Percentiles rank a stretch among this genome's conserved stretches.
Evolutionary conservation across 805 yeast genomes (phyloP).

Genomic region (Saccharomycopsis javanensis): DNA sequence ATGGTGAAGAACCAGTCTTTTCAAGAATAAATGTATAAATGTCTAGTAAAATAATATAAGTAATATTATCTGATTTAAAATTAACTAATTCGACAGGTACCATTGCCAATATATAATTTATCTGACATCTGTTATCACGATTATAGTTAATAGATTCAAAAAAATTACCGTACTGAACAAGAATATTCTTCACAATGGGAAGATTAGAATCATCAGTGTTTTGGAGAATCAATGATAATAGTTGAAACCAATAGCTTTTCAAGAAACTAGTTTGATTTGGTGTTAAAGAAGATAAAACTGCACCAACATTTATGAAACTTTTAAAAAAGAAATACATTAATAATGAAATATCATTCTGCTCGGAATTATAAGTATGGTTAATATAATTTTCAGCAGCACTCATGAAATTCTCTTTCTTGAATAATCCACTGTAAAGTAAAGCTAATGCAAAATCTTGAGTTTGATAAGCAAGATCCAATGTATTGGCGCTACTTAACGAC

Average conservation of each 20-base stretch:
- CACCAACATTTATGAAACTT: slow-evolving; percentile 11
- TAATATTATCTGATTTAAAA: slow-evolving; percentile 11
- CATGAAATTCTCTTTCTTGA: slow-evolving; percentile 14
- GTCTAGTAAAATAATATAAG: slow-evolving; percentile 12
- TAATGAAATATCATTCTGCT: slow-evolving; percentile 4
- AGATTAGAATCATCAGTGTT: slow-evolving; percentile 10
- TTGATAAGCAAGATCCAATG: slow-evolving; percentile 2
- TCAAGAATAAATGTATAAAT: slow-evolving; percentile 14
- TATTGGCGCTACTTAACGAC: neutral
- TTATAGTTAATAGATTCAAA: slow-evolving; percentile 3
- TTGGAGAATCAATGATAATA: slow-evolving; percentile 13
- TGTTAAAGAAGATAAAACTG: slow-evolving; percentile 4
- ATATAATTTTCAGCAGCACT: slow-evolving; percentile 7
- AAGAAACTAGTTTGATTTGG: slow-evolving; percentile 6
- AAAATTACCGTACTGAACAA: slow-evolving; percentile 11
- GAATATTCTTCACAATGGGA: slow-evolving; percentile 9
- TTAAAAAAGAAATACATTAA: slow-evolving; percentile 13
- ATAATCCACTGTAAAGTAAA: slow-evolving; percentile 13
- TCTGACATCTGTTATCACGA: slow-evolving; percentile 7
- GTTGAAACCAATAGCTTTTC: slow-evolving; percentile 11
- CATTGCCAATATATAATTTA: slow-evolving; percentile 15
- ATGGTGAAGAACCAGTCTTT: neutral
- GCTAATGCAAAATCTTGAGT: slow-evolving; percentile 16
- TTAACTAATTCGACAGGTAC: slow-evolving; percentile 15
- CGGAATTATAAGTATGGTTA: slow-evolving; percentile 2